These are phyloP conservation scores for Candida palmyrensis DNA, from an alignment of 805 yeast species.

Conservation along the genomic window DNA sequence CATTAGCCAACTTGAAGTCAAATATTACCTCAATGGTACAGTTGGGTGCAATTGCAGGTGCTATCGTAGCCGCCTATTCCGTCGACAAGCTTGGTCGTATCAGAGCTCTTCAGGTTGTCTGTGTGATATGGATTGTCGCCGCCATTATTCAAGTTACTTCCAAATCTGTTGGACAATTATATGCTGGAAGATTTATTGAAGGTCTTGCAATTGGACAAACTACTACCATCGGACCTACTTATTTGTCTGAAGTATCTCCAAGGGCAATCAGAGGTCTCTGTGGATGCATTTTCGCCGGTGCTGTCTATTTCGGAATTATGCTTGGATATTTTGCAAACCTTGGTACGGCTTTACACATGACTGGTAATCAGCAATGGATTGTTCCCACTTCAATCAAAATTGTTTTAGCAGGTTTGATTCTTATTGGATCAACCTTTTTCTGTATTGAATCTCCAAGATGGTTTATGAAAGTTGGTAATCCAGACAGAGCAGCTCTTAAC, in stretches of 20 bases:
- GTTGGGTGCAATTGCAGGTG: conserved; percentile 49
- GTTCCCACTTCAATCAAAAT: conserved; percentile 43
- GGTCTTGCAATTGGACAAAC: conserved; percentile 51
- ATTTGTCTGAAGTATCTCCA: conserved; percentile 50
- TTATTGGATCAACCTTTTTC: conserved; percentile 33
- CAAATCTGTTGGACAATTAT: conserved; percentile 40
- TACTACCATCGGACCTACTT: conserved; percentile 49
- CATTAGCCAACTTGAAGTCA: conserved; percentile 41
- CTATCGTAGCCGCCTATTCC: conserved; percentile 36
- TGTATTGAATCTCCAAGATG: conserved; percentile 49
- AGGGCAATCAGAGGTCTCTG: conserved; percentile 45
- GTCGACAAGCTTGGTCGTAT: conserved; percentile 48
- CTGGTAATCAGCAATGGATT: conserved; percentile 40
- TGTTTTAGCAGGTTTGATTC: conserved; percentile 41
- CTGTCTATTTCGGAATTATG: conserved; percentile 51
- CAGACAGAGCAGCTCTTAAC: conserved; percentile 31
- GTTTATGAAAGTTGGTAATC: conserved; percentile 35
- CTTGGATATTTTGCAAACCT: conserved; percentile 40
- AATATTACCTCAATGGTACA: conserved; percentile 56
- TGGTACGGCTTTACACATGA: conserved; percentile 14
- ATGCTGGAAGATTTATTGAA: conserved; percentile 49
- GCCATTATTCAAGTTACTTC: conserved; percentile 45
- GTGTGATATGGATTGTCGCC: conserved; percentile 40
- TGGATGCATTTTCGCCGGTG: conserved; percentile 48
- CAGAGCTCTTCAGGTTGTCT: conserved; percentile 38